Evolutionary conservation across 2,329 filamentous ascomycete species (phyloP).

Genomic region (Penicillium oxalicum): DNA sequence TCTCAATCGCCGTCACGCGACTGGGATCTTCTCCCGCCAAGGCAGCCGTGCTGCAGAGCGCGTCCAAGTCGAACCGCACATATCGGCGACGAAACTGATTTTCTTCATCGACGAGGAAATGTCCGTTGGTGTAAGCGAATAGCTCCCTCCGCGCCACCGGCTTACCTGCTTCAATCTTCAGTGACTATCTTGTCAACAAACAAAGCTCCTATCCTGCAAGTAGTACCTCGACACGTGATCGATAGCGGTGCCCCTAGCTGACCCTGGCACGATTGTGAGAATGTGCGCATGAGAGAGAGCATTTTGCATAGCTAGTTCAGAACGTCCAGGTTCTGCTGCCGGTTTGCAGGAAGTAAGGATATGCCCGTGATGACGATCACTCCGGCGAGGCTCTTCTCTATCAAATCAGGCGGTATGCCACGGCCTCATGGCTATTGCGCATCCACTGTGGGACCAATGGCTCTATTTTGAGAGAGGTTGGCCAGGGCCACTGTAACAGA

Average conservation of each 20-base stretch:
- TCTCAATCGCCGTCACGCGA: not conserved
- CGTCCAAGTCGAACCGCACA: not conserved
- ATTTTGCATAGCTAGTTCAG: not conserved
- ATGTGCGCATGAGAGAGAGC: not conserved
- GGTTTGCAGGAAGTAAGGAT: too few species aligned
- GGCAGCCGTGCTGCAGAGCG: not conserved
- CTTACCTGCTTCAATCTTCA: not conserved
- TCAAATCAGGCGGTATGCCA: too few species aligned
- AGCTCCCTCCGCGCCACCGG: not conserved
- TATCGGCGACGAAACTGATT: not conserved
- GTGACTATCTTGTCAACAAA: not conserved
- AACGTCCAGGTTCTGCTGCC: too few species aligned
- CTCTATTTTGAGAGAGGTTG: too few species aligned
- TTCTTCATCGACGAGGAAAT: not conserved
- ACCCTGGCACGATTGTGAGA: not conserved
- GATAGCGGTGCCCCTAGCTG: not conserved
- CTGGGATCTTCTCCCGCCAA: not conserved
- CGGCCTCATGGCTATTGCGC: too few species aligned
- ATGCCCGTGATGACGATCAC: too few species aligned
- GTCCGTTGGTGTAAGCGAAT: not conserved
- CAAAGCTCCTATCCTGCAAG: not conserved
- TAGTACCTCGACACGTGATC: not conserved
- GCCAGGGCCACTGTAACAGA: too few species aligned
- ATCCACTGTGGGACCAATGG: too few species aligned
- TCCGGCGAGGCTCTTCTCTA: too few species aligned